Evolutionary conservation across 768 basidiomycete genomes (phyloP).

Genomic region (Rhizopogon sp.): DNA sequence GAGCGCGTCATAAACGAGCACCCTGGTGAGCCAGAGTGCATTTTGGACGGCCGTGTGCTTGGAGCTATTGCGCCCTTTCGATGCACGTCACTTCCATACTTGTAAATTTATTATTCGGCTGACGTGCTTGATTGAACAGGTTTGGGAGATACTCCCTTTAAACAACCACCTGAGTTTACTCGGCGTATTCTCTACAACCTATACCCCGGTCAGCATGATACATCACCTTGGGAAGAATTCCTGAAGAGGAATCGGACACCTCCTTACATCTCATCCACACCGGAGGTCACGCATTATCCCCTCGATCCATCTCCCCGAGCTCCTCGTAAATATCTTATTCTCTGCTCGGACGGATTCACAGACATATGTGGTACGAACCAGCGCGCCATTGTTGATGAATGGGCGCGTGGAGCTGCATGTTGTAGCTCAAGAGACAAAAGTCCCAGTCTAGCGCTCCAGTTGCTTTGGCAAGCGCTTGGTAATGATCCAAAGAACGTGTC

Average conservation of each 20-base stretch:
- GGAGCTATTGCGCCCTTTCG: constrained; percentile 76
- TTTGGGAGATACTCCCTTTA: constrained; percentile 68
- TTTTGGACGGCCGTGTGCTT: constrained; percentile 62
- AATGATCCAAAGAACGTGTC: constrained; percentile 52
- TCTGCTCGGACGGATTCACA: constrained; percentile 64
- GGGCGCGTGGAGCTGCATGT: constrained; percentile 26
- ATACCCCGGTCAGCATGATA: constrained; percentile 56
- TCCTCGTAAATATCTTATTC: constrained; percentile 49
- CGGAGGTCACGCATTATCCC: constrained; percentile 57
- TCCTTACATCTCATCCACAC: constrained; percentile 59
- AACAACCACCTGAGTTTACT: constrained; percentile 67
- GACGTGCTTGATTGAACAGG: constrained; percentile 30
- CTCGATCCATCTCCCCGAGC: constrained; percentile 27
- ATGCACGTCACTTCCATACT: constrained; percentile 42
- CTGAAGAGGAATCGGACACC: constrained; percentile 57
- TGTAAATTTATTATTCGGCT: constrained; percentile 4
- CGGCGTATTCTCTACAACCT: constrained; percentile 63
- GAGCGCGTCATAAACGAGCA: constrained; percentile 60
- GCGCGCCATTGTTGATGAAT: constrained; percentile 41
- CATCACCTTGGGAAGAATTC: constrained; percentile 62
- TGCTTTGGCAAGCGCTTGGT: constrained; percentile 54
- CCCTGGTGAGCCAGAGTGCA: constrained; percentile 65
- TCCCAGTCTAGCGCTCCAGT: constrained; percentile 41
- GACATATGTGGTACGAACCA: constrained; percentile 53
- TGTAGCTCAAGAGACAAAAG: constrained; percentile 3